Evolutionary conservation across 768 basidiomycete genomes (phyloP), one percentile per base, ranked within the genome.

Genomic region (Leccinellum albellum): DNA sequence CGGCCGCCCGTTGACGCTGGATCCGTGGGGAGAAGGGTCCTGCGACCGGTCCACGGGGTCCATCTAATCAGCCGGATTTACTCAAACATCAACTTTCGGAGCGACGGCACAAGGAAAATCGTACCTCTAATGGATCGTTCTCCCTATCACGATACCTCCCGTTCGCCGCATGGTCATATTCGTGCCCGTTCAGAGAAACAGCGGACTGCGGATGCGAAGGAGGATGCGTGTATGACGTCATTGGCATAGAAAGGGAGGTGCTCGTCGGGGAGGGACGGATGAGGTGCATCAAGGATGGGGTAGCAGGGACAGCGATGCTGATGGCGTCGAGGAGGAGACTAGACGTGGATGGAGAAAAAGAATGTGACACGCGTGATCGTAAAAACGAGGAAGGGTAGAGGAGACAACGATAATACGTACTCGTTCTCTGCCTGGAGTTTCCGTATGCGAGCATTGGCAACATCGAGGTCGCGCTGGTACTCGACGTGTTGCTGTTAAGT

Each of bases 311-410:
- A 7, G 70, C 44, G 46, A 72, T 70, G 55, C 65, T 73, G 15
- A 72, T 72, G 7, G 70, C 70, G 24, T 72, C 70, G 45, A 72
- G 67, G 23, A 72, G 72, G 10, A 72, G 67, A 50, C 70, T 72
- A 12, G 1, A 57, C 12, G 40, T 15, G n/a, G n/a, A 37, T n/a
- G n/a, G 37, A 17, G 37, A 37, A 24, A 15, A 23, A 37, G 17
- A 45, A 55, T 3, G 40, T 17, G 26, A n/a, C 6, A 20, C 32
- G 21, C 15, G 32, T 24, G 26, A 4, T 14, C 24, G 20, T 51
- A 28, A 21, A 46, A 12, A 2, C 4, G 20, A 2, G 13, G 14
- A 28, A 28, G 28, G 28, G 6, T 28, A 28, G 28, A 28, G n/a
- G 13, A 44, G 29, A 23, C 29, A 31, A 29, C 13, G 21, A 20